Base-by-base conservation (phyloP, 352 stramenopile species). In the Pythium sukuiense region DNA sequence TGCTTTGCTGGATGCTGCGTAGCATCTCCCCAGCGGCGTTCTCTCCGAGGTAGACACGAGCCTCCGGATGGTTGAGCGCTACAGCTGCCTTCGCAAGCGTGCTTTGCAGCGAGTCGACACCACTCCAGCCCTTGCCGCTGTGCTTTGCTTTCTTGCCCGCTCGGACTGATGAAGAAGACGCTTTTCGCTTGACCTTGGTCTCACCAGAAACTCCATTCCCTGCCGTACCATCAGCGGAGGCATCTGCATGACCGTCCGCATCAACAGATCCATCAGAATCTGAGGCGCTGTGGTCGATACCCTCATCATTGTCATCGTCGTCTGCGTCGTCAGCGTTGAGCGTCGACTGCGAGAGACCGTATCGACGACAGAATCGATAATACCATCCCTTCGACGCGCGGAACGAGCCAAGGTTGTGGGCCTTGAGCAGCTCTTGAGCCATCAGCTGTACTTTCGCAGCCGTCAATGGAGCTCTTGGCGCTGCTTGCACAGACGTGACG, bases 301-400 rank as follows among this genome's bases (percentile, higher is more conserved):
- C 33, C 35, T 58, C 16, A 14, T 37, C 43, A 46, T 56, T 55
- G 54, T 33, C 20, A 18, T 35, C 46, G n/a, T 61, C 24, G 26
- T 61, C 60, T 4, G 11, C 41, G 35, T 66, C 49, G 27, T 69
- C 61, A 13, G 12, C 33, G 14, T 50, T 45, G n/a, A 88, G 50
- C 8, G 74, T 73, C 3, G 72, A 67, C 2, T 73, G 71, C 3
- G 77, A 75, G 56, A 90, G 72, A 11, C 81, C 79, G 33, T 87
- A 90, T n/a, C 83, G 80, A 14, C 76, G 71, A 49, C 80, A 88
- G 62, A 92, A 92, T 55, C 83, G 81, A 55, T 90, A 89, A 65
- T 92, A 92, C 83, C 83, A 92, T 5, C 83, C 83, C 50, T 90
- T 90, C 7, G 81, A 92, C 2, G 83, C 83, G 18, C 67, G 67